These are phyloP conservation scores for Stephania yunnanensis DNA, from an alignment of 164 flowering plant genomes.

Conservation along the genomic window DNA sequence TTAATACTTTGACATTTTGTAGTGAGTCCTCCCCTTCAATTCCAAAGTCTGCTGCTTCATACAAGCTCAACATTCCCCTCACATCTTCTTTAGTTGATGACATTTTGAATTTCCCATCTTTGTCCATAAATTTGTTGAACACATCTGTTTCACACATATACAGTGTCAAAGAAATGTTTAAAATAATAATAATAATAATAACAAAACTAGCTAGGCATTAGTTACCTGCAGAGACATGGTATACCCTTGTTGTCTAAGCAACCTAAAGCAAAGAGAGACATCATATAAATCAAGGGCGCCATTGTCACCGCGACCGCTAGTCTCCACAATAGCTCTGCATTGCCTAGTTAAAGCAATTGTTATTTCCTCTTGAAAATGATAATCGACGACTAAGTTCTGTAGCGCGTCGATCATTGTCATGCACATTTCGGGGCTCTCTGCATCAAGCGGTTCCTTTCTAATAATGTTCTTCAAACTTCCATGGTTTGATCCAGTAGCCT, in stretches of 20 bases:
- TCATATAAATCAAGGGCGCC: neutral
- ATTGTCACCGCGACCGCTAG: neutral
- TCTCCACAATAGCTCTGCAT: neutral
- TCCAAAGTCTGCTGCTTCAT: slow-evolving; percentile 30
- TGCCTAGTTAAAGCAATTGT: neutral
- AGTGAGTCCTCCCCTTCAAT: slow-evolving; percentile 43
- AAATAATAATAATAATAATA: too few species aligned
- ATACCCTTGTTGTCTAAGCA: slow-evolving; percentile 7
- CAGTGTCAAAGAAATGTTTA: too few species aligned
- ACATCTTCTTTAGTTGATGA: neutral
- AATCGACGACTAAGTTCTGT: slow-evolving; percentile 1
- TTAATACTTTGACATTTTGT: slow-evolving; percentile 34
- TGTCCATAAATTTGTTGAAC: neutral
- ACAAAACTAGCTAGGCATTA: neutral
- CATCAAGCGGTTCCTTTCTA: neutral
- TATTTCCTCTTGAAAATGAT: slow-evolving; percentile 1
- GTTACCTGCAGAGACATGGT: slow-evolving; percentile 2
- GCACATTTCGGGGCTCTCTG: neutral
- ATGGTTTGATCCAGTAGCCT: neutral
- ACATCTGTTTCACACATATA: neutral
- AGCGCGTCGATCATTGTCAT: slow-evolving; percentile 3
- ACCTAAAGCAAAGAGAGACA: slow-evolving; percentile 5
- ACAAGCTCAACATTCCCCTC: slow-evolving; percentile 27
- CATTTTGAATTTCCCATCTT: slow-evolving; percentile 7
- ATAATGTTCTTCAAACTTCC: neutral